Percentiles rank a stretch among this genome's conserved stretches.
phyloP scores from a whole-genome alignment of 331 rosid species.

The Arachis monticola region DNA sequence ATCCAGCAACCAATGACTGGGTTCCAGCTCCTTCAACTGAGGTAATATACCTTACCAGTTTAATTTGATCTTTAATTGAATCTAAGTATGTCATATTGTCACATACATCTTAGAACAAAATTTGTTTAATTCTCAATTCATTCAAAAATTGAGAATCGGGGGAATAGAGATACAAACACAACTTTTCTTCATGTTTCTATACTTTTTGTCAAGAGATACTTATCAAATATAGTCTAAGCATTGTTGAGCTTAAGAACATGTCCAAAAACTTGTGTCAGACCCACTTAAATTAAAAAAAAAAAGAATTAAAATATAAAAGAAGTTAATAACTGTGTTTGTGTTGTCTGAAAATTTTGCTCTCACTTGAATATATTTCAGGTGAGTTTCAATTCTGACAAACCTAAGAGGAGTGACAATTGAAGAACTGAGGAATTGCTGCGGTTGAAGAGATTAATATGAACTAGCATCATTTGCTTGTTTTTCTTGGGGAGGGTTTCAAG shows the following conservation, averaged over 20 bases:
- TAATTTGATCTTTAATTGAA: not conserved
- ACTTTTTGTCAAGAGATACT: too few relatives aligned
- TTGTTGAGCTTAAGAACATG: too few relatives aligned
- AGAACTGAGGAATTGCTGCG: constrained; percentile 25
- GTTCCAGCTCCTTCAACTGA: constrained; percentile 54
- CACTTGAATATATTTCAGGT: constrained; percentile 49
- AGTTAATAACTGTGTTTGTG: not conserved
- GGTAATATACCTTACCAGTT: constrained; percentile 35
- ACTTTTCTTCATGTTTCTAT: too few relatives aligned
- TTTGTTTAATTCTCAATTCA: too few relatives aligned
- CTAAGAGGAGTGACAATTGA: constrained; percentile 66
- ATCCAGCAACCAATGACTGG: constrained; percentile 97
- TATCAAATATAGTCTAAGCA: too few relatives aligned
- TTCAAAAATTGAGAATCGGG: too few relatives aligned
- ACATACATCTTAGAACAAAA: too few relatives aligned
- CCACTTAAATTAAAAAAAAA: too few relatives aligned
- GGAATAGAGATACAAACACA: too few relatives aligned
- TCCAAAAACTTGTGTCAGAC: too few relatives aligned
- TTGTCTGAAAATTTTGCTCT: not conserved
- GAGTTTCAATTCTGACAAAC: constrained; percentile 60
- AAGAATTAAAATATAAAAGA: too few relatives aligned
- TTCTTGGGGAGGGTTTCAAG: constrained; percentile 16
- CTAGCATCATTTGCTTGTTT: constrained; percentile 22
- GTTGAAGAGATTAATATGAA: not conserved
- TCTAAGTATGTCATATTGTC: too few relatives aligned